Conservation (phyloP, 108 stramenopile genomes). For the Cyclotella distinguenda region DNA sequence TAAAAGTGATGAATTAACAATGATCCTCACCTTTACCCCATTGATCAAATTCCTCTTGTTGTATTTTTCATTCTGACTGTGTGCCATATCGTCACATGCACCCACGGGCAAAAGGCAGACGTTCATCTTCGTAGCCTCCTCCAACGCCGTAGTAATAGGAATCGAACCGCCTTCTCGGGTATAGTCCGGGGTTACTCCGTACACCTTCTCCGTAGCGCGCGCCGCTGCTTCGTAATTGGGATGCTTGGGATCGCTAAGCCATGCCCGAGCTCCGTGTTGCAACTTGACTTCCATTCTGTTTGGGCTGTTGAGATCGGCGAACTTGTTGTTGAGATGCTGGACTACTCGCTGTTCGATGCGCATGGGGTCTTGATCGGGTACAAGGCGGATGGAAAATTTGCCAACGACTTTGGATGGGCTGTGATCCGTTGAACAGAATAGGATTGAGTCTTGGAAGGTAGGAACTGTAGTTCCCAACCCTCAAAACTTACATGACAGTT, state of each 20-base stretch:
- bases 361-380: conserved; percentile 75
- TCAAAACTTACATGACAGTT: conserved; percentile 61
- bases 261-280: conserved; percentile 73
- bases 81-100: conserved; percentile 87
- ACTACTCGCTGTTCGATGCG: conserved; percentile 58
- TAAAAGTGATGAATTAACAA: background rate
- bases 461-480: background rate
- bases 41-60: conserved; percentile 71
- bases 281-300: conserved; percentile 62
- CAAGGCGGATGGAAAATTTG: conserved; percentile 82
- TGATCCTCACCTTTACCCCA: conserved; percentile 57
- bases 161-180: conserved; percentile 85
- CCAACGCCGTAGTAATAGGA: conserved; percentile 76
- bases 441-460: background rate
- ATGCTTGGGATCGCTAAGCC: conserved; percentile 76
- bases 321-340: conserved; percentile 59
- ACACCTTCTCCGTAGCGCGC: conserved; percentile 66
- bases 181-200: conserved; percentile 64
- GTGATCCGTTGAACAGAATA: background rate
- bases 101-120: conserved; percentile 80
- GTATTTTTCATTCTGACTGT: conserved; percentile 88
- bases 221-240: conserved; percentile 83
- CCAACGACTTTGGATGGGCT: conserved; percentile 69
- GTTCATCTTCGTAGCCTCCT: conserved; percentile 84
- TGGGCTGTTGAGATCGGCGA: conserved; percentile 59